Percentiles rank a stretch among this genome's conserved stretches.
These are phyloP conservation scores for Cystoderma amianthinum DNA, from an alignment of 768 basidiomycete species.

Conservation along the genomic window DNA sequence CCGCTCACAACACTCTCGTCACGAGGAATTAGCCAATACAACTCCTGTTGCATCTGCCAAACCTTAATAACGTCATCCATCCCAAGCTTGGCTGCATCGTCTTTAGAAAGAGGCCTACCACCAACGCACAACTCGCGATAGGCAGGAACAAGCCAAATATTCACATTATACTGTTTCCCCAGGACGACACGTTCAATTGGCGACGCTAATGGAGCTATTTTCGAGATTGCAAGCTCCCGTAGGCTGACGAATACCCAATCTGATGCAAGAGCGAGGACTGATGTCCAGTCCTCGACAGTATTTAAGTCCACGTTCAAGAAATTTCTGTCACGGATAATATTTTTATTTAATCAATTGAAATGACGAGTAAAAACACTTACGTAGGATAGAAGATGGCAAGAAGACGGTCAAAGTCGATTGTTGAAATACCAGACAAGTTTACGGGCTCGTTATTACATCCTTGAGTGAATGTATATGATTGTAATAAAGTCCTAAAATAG, in stretches of 20 bases:
- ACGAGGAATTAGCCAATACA: background rate
- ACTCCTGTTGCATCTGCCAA: conserved; percentile 21
- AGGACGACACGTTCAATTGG: conserved; percentile 25
- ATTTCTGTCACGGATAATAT: conserved; percentile 18
- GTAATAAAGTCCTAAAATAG: conserved; percentile 4
- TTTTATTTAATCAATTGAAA: no score
- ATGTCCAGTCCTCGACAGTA: conserved; percentile 27
- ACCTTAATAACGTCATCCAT: conserved; percentile 21
- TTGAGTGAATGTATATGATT: conserved; percentile 1
- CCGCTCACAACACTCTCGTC: background rate
- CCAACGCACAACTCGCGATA: conserved; percentile 25
- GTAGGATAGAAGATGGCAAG: conserved; percentile 26
- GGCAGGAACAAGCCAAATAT: conserved; percentile 26
- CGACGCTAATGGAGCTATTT: conserved; percentile 15
- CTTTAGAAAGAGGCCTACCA: conserved; percentile 14
- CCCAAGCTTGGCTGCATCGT: conserved; percentile 22
- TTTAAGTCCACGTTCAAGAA: conserved; percentile 19
- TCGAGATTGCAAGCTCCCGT: conserved; percentile 21
- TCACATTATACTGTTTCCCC: conserved; percentile 18
- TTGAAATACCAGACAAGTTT: conserved; percentile 29
- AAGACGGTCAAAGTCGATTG: conserved; percentile 22
- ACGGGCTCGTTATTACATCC: conserved; percentile 9
- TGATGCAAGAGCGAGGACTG: conserved; percentile 22
- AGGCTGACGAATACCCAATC: conserved; percentile 20
- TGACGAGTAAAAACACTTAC: conserved; percentile 11